Evolutionary conservation across 2,329 filamentous ascomycete genomes (phyloP).

Genomic region (Sarocladium kiliense): DNA sequence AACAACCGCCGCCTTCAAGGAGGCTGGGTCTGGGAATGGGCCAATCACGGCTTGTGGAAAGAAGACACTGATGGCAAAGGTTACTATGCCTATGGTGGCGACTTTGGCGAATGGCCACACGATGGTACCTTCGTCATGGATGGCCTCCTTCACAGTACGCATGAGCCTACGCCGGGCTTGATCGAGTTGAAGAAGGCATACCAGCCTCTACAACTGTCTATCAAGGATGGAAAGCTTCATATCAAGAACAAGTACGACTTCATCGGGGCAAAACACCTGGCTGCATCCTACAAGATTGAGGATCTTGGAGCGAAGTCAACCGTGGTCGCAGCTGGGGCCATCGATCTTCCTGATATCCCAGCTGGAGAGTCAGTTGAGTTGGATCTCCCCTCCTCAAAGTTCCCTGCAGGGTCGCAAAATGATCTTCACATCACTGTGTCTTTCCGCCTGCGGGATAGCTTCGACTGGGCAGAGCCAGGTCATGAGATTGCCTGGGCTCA

Average conservation of each 20-base stretch:
- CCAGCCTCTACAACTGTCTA: slow-evolving; percentile 9
- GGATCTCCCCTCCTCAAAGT: slow-evolving; percentile 16
- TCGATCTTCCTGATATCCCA: slow-evolving; percentile 35
- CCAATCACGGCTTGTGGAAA: slow-evolving; percentile 51
- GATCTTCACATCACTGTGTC: slow-evolving; percentile 41
- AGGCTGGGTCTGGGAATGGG: slow-evolving; percentile 64
- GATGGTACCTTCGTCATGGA: slow-evolving; percentile 60
- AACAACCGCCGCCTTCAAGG: slow-evolving; percentile 58
- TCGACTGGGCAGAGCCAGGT: slow-evolving; percentile 45
- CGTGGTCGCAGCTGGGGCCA: slow-evolving; percentile 28
- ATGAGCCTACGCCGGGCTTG: slow-evolving; percentile 52
- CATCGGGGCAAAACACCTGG: slow-evolving; percentile 35
- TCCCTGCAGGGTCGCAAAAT: neutral
- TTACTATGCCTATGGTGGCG: slow-evolving; percentile 56
- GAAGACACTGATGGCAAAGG: slow-evolving; percentile 33
- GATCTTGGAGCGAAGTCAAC: slow-evolving; percentile 34
- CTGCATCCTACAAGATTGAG: slow-evolving; percentile 25
- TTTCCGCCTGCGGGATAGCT: slow-evolving; percentile 35
- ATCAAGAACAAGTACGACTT: slow-evolving; percentile 49
- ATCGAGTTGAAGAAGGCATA: slow-evolving; percentile 49
- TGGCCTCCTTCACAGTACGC: slow-evolving; percentile 47
- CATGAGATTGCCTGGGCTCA: slow-evolving; percentile 54
- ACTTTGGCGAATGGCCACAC: slow-evolving; percentile 57
- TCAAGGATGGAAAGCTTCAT: slow-evolving; percentile 23
- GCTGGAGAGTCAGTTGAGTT: slow-evolving; percentile 30